phyloP scores from a whole-genome alignment of 306 rosid genomes.

The Dryas drummondii region DNA sequence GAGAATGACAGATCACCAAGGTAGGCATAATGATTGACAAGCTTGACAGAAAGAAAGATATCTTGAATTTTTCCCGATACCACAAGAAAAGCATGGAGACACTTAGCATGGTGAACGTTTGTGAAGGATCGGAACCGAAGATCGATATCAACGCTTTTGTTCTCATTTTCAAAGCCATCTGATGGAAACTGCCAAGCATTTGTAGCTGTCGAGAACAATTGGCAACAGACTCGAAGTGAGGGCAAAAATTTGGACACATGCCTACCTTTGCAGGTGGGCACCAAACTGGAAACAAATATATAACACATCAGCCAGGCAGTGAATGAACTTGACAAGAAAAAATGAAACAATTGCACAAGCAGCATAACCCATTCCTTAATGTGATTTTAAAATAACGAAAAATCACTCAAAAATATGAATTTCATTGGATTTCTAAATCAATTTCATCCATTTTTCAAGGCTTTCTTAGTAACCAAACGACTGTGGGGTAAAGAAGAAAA shows the following conservation, averaged over 20 bases:
- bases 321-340: background rate
- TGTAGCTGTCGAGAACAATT: constrained; percentile 20
- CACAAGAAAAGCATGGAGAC: constrained; percentile 47
- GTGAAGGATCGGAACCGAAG: constrained; percentile 39
- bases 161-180: constrained; percentile 29
- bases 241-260: constrained; percentile 25
- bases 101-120: constrained; percentile 34
- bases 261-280: constrained; percentile 35
- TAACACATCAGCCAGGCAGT: constrained; percentile 6
- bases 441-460: background rate
- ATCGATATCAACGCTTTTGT: constrained; percentile 26
- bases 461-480: background rate
- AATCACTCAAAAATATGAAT: background rate
- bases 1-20: constrained; percentile 40
- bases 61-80: constrained; percentile 40
- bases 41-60: constrained; percentile 39
- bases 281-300: constrained; percentile 32
- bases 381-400: background rate
- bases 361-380: too few species aligned
- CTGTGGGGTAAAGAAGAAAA: background rate
- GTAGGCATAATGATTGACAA: constrained; percentile 42
- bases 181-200: constrained; percentile 13
- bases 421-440: background rate
- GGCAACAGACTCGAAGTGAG: constrained; percentile 28
- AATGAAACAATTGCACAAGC: background rate